Evolutionary conservation across 108 stramenopile species (phyloP), one percentile per base, ranked within the genome.

Genomic region (Parietichytrium sp.): DNA sequence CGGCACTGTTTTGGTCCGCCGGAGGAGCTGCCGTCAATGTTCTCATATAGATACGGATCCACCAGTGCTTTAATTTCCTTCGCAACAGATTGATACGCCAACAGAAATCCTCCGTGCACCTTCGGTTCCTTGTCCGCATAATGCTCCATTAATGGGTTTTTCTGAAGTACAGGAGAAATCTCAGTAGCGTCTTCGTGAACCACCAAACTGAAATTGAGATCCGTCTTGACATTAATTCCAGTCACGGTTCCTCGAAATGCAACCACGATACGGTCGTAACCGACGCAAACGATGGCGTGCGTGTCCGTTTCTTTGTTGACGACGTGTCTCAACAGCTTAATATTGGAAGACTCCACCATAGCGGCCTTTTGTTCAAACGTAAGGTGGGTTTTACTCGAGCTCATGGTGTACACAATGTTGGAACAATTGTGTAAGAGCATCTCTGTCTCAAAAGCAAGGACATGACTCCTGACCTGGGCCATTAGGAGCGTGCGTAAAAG

Each of bases 211-310:
- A 31, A 45, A 42, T 72, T 42, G 20, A 72, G 33, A 25, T 72
- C 61, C 38, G 61, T 72, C 38, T 72, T 42, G 13, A 72, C 20
- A 2, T 72, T 72, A 12, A 72, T n/a, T 6, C 38, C 36, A 6
- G 61, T 45, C 10, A 72, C 61, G 10, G 61, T 72, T n/a, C 61
- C 61, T 10, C 61, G 61, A 72, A 72, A 72, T n/a, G 61, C 10
- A 8, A 72, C 20, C n/a, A 72, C 45, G 33, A 72, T 20, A 42
- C 61, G 61, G 42, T 72, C 61, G 10, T 33, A 33, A 25, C 61
- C 45, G 20, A 23, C 20, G 42, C 38, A 33, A 6, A 72, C 61
- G 20, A 72, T 27, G 8, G 45, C 42, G 61, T 72, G 61, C 29
- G 61, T 72, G 20, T 72, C 61, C 20, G 45, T 16, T 6, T 10